Conservation (phyloP, 2,329 filamentous ascomycete species). For the Neophaeococcomyces mojaviensis region DNA sequence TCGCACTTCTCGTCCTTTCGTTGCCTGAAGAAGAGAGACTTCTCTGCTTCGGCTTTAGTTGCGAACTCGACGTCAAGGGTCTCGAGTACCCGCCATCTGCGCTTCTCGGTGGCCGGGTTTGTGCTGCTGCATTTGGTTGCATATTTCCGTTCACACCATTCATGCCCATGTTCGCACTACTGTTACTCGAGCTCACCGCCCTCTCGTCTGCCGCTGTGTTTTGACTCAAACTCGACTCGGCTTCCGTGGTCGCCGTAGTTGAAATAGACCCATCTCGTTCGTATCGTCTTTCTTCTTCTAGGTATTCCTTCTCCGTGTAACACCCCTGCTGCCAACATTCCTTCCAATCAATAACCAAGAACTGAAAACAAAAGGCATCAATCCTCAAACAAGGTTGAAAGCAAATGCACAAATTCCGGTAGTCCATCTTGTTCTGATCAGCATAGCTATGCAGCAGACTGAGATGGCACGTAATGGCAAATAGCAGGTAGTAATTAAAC, state of each 20-base stretch:
- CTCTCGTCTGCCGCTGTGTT: slow-evolving; percentile 42
- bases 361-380: slow-evolving; percentile 90
- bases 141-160: background rate
- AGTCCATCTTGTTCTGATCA: slow-evolving; percentile 98
- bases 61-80: background rate
- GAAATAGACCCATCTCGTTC: slow-evolving; percentile 24
- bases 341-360: slow-evolving; percentile 89
- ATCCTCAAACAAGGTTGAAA: slow-evolving; percentile 97
- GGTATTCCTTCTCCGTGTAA: slow-evolving; percentile 75
- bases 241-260: slow-evolving; percentile 13
- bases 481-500: slow-evolving; percentile 95
- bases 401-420: slow-evolving; percentile 89
- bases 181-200: slow-evolving; percentile 58
- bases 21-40: slow-evolving; percentile 18
- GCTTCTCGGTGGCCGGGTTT: slow-evolving; percentile 9
- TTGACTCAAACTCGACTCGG: slow-evolving; percentile 15
- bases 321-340: slow-evolving; percentile 89
- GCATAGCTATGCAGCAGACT: slow-evolving; percentile 84
- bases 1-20: slow-evolving; percentile 9
- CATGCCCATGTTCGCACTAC: slow-evolving; percentile 41
- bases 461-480: slow-evolving; percentile 93
- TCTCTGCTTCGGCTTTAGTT: slow-evolving; percentile 17
- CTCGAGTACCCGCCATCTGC: slow-evolving; percentile 8
- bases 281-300: slow-evolving; percentile 46
- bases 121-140: background rate